These are phyloP conservation scores for Harringtonia lauricola DNA, from an alignment of 2,329 filamentous ascomycete genomes.

Conservation along the genomic window DNA sequence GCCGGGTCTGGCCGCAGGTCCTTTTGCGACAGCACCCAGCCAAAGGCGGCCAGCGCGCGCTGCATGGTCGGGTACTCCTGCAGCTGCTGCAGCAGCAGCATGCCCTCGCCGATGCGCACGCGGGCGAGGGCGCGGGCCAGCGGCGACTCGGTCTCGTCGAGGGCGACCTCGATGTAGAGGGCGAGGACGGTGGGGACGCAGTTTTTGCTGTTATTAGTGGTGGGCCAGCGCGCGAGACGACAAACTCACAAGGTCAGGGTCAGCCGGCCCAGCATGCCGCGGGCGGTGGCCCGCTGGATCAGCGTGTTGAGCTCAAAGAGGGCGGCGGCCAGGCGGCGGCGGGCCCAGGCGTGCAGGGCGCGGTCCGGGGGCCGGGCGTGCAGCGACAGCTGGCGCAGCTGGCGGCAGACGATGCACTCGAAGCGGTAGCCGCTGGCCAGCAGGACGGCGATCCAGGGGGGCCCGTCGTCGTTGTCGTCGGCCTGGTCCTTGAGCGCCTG, in stretches of 20 bases:
- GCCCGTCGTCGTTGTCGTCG: background rate
- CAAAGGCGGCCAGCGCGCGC: constrained; percentile 15
- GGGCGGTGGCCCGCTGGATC: background rate
- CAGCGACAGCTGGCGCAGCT: background rate
- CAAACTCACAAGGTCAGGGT: background rate
- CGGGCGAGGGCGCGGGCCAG: background rate
- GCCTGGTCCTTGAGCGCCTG: background rate
- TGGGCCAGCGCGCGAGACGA: background rate
- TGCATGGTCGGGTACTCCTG: constrained; percentile 15
- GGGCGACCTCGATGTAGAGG: background rate
- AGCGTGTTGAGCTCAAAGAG: constrained; percentile 1
- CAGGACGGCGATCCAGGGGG: background rate
- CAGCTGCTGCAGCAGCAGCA: constrained; percentile 6
- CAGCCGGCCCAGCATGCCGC: background rate
- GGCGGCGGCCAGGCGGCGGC: background rate
- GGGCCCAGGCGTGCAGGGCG: background rate
- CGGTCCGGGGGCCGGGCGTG: background rate
- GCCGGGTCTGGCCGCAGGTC: too few relatives aligned
- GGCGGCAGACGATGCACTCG: constrained; percentile 1
- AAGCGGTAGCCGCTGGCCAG: constrained; percentile 1
- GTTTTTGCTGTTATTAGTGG: background rate
- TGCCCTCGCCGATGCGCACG: background rate
- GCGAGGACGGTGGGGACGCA: background rate
- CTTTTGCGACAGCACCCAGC: background rate
- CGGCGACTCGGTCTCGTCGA: background rate